Percentiles rank a stretch among this genome's conserved stretches.
These are phyloP conservation scores for Teunomyces stri DNA, from an alignment of 805 yeast genomes.

Conservation along the genomic window DNA sequence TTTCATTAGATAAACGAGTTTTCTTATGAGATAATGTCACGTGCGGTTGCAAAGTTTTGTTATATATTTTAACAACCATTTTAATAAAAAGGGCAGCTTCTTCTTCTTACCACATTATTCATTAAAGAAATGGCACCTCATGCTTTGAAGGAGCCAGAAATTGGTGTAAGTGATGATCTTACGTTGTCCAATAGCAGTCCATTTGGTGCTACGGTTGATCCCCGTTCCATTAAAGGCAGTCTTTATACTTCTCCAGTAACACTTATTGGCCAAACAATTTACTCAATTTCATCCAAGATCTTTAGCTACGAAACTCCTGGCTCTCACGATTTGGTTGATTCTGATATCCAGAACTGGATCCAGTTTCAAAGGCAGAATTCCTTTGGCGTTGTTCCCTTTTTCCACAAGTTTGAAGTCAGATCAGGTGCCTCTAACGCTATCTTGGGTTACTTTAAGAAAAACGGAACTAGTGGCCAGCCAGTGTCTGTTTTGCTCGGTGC, in stretches of 20 bases:
- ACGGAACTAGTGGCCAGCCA: slow-evolving; percentile 35
- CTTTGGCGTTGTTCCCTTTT: slow-evolving; percentile 56
- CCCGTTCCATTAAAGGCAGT: slow-evolving; percentile 46
- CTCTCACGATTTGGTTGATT: slow-evolving; percentile 59
- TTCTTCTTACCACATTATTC: neutral
- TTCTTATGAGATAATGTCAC: slow-evolving; percentile 2
- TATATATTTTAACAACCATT: neutral
- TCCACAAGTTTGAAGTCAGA: slow-evolving; percentile 66
- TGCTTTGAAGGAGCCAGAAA: slow-evolving; percentile 1
- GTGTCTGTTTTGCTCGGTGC: slow-evolving; percentile 59
- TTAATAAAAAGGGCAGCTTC: neutral
- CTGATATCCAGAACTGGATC: slow-evolving; percentile 61
- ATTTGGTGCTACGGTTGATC: slow-evolving; percentile 62
- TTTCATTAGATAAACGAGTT: neutral
- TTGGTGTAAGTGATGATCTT: neutral
- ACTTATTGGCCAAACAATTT: slow-evolving; percentile 53
- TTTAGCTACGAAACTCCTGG: slow-evolving; percentile 71
- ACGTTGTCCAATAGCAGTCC: slow-evolving; percentile 33
- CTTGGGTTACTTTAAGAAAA: slow-evolving; percentile 58
- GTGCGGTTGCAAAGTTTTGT: slow-evolving; percentile 1
- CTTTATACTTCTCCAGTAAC: slow-evolving; percentile 55
- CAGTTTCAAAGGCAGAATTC: slow-evolving; percentile 49
- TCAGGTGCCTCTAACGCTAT: slow-evolving; percentile 81
- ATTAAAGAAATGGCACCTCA: slow-evolving; percentile 5
- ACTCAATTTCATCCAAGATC: slow-evolving; percentile 49